A percentile compares a stretch with the other conserved stretches of the same genome.
These are phyloP conservation scores for Aspergillus flavus DNA, from an alignment of 2,329 filamentous ascomycete species.

Conservation along the genomic window DNA sequence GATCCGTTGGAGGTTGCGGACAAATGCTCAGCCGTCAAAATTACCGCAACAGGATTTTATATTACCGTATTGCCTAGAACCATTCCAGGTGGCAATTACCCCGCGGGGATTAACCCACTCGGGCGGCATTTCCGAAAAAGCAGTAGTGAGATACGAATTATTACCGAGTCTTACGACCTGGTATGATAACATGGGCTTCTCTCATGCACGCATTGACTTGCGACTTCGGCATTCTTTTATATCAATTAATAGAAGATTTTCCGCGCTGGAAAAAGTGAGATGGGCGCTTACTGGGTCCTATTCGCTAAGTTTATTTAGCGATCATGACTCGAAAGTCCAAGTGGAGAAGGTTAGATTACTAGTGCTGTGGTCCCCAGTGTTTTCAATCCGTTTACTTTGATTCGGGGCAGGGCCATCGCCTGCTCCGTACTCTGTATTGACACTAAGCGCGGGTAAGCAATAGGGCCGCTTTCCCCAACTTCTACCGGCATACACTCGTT, in stretches of 20 bases:
- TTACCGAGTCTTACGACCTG: neutral
- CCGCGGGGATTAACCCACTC: conserved; percentile 17
- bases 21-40: conserved; percentile 20
- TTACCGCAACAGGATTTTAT: neutral
- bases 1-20: conserved; percentile 13
- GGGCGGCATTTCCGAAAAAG: neutral
- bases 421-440: neutral
- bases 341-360: neutral
- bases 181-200: too few relatives aligned
- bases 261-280: neutral
- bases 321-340: neutral
- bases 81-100: conserved; percentile 5
- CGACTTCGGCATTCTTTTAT: neutral
- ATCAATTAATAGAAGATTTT: neutral
- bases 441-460: conserved; percentile 20
- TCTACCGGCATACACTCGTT: conserved; percentile 8
- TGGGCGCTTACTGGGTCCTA: neutral
- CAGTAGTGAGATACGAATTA: neutral
- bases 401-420: neutral
- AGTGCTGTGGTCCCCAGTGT: neutral
- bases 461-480: conserved; percentile 19
- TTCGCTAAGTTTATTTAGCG: neutral
- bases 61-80: neutral
- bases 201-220: neutral
- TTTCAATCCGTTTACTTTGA: conserved; percentile 1